Conservation (phyloP, 139 green algal genomes). For the Medakamo hakoo region DNA sequence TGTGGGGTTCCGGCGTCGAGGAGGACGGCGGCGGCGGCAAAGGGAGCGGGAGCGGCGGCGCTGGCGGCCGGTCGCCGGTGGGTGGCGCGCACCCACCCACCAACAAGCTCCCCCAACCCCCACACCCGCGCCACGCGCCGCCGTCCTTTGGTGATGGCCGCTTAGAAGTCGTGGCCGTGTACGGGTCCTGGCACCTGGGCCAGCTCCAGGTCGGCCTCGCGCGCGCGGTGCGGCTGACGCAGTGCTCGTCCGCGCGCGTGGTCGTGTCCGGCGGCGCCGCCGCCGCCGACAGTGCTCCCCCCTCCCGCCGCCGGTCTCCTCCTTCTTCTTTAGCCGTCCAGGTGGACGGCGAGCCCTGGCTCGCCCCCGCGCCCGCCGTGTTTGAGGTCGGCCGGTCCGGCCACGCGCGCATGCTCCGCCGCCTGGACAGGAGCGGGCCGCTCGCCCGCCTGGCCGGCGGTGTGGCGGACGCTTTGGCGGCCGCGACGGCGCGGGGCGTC, state of each 20-base stretch:
- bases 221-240: slow-evolving; percentile 35
- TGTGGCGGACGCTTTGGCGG: slow-evolving; percentile 41
- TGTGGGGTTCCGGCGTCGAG: slow-evolving; percentile 22
- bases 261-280: neutral
- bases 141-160: slow-evolving; percentile 10
- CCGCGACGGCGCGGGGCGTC: slow-evolving; percentile 13
- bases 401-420: slow-evolving; percentile 40
- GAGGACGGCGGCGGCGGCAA: neutral
- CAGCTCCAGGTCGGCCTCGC: slow-evolving; percentile 54
- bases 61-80: neutral
- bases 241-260: slow-evolving; percentile 5
- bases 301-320: neutral
- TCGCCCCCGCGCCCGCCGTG: slow-evolving; percentile 20
- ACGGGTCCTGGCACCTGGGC: slow-evolving; percentile 53
- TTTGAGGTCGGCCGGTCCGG: slow-evolving; percentile 15
- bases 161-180: slow-evolving; percentile 54
- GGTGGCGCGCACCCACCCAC: neutral
- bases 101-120: neutral
- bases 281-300: neutral
- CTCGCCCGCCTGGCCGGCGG: slow-evolving; percentile 18
- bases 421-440: slow-evolving; percentile 22
- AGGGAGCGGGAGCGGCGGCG: neutral
- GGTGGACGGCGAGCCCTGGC: slow-evolving; percentile 64
- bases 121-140: neutral
- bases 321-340: slow-evolving; percentile 13